Evolutionary conservation across 345 rosid genomes (phyloP), one percentile per base, ranked within the genome.

Genomic region (Carallia pectinifolia): DNA sequence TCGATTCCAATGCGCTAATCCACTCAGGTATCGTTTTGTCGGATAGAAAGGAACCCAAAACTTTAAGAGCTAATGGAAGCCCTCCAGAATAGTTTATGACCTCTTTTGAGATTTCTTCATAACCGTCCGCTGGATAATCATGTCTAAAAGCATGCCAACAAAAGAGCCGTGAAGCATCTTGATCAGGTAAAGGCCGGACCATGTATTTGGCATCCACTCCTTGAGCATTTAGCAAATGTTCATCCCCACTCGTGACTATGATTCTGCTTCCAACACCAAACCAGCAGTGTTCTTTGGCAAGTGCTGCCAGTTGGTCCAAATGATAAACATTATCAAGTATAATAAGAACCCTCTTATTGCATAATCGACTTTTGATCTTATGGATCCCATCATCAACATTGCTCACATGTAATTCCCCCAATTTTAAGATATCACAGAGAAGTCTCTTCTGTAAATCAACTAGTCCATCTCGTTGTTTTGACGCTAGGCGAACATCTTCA

Each of bases 291-390:
- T 36, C 50, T 1, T 50, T n/a, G 15, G 19, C 52, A 9, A 66
- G 54, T 18, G 61, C 70, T 27, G 36, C 18, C 4, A 66, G 9
- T 13, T 66, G 70, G n/a, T 66, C 18, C 9, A 37, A 10, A 17
- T 66, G 61, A 54, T 66, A 53, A 19, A 38, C 15, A 54, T 66
- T 61, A 66, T 66, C 70, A 66, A 66, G 50, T 19, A 54, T 50
- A 66, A 66, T 7, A 66, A 66, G 23, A 66, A 66, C 61, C 34
- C 70, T 66, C 54, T 37, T 54, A 18, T 37, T 10, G 17, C 36
- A 5, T 18, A 66, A 29, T 19, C 70, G n/a, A n/a, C 54, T 39
- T 66, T 23, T 66, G 48, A 66, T 66, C 61, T 50, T n/a, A 13
- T 37, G 36, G 48, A 66, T 23, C 18, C 70, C 61, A 1, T 40